A percentile compares a stretch with the other conserved stretches of the same genome.
Evolutionary conservation across 495 filamentous ascomycete species (phyloP).

Genomic region (Aspergillus asperescens): DNA sequence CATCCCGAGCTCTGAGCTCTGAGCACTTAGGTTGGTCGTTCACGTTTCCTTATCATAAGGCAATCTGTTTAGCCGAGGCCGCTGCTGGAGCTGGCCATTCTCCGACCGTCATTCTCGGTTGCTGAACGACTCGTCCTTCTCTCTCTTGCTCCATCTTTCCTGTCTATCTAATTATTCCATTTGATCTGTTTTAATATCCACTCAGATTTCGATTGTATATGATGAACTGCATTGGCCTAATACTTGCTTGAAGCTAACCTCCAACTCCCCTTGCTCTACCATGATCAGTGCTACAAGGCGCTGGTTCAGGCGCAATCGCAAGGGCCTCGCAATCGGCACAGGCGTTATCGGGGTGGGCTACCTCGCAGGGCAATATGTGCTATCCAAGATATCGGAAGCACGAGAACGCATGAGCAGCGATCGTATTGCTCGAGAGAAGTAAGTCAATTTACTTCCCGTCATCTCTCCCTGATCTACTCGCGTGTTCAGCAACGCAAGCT

Average conservation of each 20-base stretch:
- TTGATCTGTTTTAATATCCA: constrained; percentile 5
- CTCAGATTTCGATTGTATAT: constrained; percentile 2
- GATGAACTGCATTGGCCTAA: constrained; percentile 12
- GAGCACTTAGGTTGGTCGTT: background rate
- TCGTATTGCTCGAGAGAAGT: constrained; percentile 95
- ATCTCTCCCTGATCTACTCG: constrained; percentile 1
- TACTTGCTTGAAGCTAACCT: constrained; percentile 12
- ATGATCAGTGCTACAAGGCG: constrained; percentile 80
- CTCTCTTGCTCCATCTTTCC: constrained; percentile 11
- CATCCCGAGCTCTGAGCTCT: background rate
- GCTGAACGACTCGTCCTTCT: constrained; percentile 11
- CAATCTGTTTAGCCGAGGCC: constrained; percentile 35
- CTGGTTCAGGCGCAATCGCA: constrained; percentile 91
- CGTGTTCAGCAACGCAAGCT: constrained; percentile 12
- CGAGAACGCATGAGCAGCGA: constrained; percentile 93
- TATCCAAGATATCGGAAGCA: constrained; percentile 84
- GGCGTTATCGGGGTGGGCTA: constrained; percentile 88
- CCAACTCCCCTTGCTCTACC: constrained; percentile 23
- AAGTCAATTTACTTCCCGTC: constrained; percentile 25
- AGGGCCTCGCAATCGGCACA: constrained; percentile 76
- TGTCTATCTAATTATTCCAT: constrained; percentile 8
- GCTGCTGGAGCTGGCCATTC: constrained; percentile 16
- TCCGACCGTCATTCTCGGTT: constrained; percentile 17
- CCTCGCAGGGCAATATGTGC: constrained; percentile 84
- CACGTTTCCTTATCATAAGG: constrained; percentile 11